Evolutionary conservation across 2,329 filamentous ascomycete genomes (phyloP).

Genomic region (Stagonosporopsis tanaceti): DNA sequence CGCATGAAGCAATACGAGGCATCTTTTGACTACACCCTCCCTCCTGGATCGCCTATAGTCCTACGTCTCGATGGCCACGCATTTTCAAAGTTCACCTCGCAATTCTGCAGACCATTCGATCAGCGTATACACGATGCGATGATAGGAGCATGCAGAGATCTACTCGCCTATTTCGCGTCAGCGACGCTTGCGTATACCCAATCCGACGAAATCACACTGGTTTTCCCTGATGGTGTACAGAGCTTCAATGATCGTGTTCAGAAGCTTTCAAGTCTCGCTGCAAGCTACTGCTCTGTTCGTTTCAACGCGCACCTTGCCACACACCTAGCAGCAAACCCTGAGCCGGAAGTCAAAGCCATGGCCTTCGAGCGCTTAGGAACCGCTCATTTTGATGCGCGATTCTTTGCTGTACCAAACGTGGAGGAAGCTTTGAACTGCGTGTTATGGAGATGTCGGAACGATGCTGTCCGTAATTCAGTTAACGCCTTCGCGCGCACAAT

Average conservation of each 20-base stretch:
- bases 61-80: conserved; percentile 43
- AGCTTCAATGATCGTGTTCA: conserved; percentile 41
- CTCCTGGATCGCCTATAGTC: conserved; percentile 29
- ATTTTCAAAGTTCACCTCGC: conserved; percentile 42
- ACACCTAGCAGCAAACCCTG: conserved; percentile 22
- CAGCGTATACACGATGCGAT: conserved; percentile 44
- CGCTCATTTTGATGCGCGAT: conserved; percentile 42
- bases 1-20: conserved; percentile 47
- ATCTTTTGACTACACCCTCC: conserved; percentile 33
- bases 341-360: conserved; percentile 28
- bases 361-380: conserved; percentile 26
- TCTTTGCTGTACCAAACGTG: conserved; percentile 37
- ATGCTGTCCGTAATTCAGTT: conserved; percentile 42
- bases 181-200: conserved; percentile 46
- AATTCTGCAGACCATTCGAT: conserved; percentile 42
- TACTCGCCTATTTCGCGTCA: conserved; percentile 38
- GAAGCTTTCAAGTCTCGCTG: conserved; percentile 40
- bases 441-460: conserved; percentile 42
- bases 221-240: conserved; percentile 40
- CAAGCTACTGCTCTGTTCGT: conserved; percentile 38
- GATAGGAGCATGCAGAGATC: conserved; percentile 33
- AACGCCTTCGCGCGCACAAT: conserved; percentile 39
- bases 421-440: conserved; percentile 42
- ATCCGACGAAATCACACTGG: conserved; percentile 45
- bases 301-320: conserved; percentile 37